Conservation (phyloP, 78 protist species). For the Bodo saltans region DNA sequence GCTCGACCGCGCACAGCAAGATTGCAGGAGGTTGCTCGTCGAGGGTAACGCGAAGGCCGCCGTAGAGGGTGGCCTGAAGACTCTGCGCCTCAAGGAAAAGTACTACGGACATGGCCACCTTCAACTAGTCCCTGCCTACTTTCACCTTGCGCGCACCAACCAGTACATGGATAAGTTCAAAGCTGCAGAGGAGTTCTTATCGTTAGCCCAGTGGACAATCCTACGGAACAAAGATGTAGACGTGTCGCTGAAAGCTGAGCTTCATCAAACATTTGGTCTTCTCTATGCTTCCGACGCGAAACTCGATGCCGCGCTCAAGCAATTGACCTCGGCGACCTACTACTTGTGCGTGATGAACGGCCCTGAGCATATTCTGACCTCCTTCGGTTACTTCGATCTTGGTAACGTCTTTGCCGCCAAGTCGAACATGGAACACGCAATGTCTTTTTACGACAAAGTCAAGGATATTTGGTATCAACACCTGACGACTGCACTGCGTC, state of each 20-base stretch:
- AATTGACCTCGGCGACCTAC: slow-evolving; percentile 19
- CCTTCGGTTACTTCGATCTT: slow-evolving; percentile 35
- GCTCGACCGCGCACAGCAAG: slow-evolving; percentile 2
- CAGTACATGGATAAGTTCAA: slow-evolving; percentile 28
- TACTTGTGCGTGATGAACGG: slow-evolving; percentile 23
- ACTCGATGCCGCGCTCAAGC: slow-evolving; percentile 29
- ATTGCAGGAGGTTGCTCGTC: slow-evolving; percentile 6
- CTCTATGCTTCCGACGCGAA: slow-evolving; percentile 18
- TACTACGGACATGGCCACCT: slow-evolving; percentile 1
- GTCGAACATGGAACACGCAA: slow-evolving; percentile 24
- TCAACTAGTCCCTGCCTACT: slow-evolving; percentile 26
- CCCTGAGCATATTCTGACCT: slow-evolving; percentile 5
- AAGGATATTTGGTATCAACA: slow-evolving; percentile 33
- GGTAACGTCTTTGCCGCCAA: slow-evolving; percentile 37
- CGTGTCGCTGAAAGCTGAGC: slow-evolving; percentile 15
- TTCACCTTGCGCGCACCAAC: slow-evolving; percentile 23
- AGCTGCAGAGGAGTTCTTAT: slow-evolving; percentile 31
- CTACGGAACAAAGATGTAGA: background rate
- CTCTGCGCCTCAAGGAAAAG: slow-evolving; percentile 17
- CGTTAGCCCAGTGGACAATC: slow-evolving; percentile 21
- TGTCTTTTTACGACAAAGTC: slow-evolving; percentile 26
- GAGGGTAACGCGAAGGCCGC: slow-evolving; percentile 34
- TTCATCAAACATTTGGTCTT: slow-evolving; percentile 36
- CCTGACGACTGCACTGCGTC: background rate
- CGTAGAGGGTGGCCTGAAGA: slow-evolving; percentile 27